Evolutionary conservation across 192 early-diverging fungal species (phyloP).

Genomic region (Coemansia sp.): DNA sequence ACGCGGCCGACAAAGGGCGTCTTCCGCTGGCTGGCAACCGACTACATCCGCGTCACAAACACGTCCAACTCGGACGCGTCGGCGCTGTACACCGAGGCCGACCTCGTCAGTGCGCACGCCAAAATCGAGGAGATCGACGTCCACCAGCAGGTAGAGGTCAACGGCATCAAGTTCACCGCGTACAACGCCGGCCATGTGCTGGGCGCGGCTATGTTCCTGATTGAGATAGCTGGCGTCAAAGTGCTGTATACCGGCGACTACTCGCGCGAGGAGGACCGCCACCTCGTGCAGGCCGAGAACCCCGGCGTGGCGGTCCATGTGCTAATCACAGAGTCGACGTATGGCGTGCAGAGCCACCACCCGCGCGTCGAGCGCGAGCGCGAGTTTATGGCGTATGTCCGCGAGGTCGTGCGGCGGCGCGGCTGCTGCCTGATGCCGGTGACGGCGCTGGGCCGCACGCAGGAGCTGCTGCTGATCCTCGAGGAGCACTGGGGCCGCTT

Average conservation of each 20-base stretch:
- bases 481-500: conserved; percentile 97
- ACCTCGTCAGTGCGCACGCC: conserved; percentile 79
- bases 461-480: conserved; percentile 95
- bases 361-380: conserved; percentile 92
- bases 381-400: conserved; percentile 82
- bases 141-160: conserved; percentile 95
- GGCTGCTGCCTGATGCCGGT: conserved; percentile 96
- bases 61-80: conserved; percentile 63
- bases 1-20: conserved; percentile 99
- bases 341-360: conserved; percentile 96
- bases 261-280: conserved; percentile 98
- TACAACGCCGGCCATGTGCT: conserved; percentile 99
- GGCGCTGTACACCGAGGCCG: conserved; percentile 89
- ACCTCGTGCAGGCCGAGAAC: conserved; percentile 95
- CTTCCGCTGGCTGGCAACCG: conserved; percentile 93
- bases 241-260: conserved; percentile 99
- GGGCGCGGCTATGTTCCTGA: conserved; percentile 97
- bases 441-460: conserved; percentile 96
- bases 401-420: conserved; percentile 81
- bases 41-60: conserved; percentile 89
- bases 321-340: conserved; percentile 95
- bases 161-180: conserved; percentile 92
- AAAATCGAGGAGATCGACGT: conserved; percentile 96
- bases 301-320: conserved; percentile 87
- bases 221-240: conserved; percentile 87